A percentile compares a stretch with the other conserved stretches of the same genome.
Conservation (phyloP, 805 yeast species). For the Yamadazyma sp. region DNA sequence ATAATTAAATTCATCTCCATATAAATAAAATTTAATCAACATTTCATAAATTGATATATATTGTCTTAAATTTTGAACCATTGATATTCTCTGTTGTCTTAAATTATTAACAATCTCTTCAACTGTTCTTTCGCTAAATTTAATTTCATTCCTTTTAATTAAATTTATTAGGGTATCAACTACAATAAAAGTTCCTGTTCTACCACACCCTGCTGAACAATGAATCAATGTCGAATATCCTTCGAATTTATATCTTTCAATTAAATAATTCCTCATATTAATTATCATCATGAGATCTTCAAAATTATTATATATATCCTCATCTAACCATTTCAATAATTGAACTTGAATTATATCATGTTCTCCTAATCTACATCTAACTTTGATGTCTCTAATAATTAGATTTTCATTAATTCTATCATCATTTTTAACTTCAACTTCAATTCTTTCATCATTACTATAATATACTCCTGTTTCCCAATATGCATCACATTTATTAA, state of each 20-base stretch:
- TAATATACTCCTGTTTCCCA: slow-evolving; percentile 65
- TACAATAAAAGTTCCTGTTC: slow-evolving; percentile 74
- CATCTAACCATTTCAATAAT: slow-evolving; percentile 79
- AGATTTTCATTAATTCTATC: slow-evolving; percentile 13
- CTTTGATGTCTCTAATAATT: slow-evolving; percentile 36
- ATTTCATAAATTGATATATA: slow-evolving; percentile 49
- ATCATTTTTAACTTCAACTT: slow-evolving; percentile 21
- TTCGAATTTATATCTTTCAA: slow-evolving; percentile 4
- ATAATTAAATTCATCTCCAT: not conserved
- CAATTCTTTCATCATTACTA: slow-evolving; percentile 23
- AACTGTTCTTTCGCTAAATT: slow-evolving; percentile 10
- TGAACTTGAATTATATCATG: slow-evolving; percentile 67
- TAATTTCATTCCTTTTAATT: slow-evolving; percentile 8
- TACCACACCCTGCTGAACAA: slow-evolving; percentile 96
- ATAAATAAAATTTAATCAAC: slow-evolving; percentile 8
- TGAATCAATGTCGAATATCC: slow-evolving; percentile 67
- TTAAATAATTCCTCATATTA: slow-evolving; percentile 23
- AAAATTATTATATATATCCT: slow-evolving; percentile 58
- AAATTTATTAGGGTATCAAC: slow-evolving; percentile 30
- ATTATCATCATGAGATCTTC: slow-evolving; percentile 52
- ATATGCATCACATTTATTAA: slow-evolving; percentile 73
- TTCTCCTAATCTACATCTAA: slow-evolving; percentile 8
- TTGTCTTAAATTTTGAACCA: slow-evolving; percentile 59
- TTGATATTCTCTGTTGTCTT: slow-evolving; percentile 51
- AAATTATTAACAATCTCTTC: slow-evolving; percentile 51